Evolutionary conservation across 176 grass and related monocot genomes (phyloP).

Genomic region (Triticum turgidum): DNA sequence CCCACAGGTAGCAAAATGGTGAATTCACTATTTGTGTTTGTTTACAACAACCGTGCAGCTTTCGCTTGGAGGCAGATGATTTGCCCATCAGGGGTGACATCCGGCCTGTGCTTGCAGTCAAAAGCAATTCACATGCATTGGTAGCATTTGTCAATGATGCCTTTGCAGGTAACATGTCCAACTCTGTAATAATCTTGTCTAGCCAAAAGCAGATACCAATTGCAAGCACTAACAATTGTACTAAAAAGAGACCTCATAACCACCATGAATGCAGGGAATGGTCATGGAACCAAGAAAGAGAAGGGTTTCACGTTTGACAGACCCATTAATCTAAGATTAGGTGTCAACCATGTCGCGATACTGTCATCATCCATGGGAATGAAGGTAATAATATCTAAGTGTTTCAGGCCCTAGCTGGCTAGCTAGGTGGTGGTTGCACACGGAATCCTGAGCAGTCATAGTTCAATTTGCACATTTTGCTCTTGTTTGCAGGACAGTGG

Average conservation of each 20-base stretch:
- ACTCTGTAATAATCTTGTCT: constrained; percentile 24
- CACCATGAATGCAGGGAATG: constrained; percentile 46
- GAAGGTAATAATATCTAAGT: constrained; percentile 7
- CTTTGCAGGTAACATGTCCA: constrained; percentile 44
- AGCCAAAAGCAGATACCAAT: not conserved
- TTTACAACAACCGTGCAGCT: constrained; percentile 45
- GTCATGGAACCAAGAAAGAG: constrained; percentile 62
- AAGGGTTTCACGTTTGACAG: constrained; percentile 51
- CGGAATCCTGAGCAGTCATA: not conserved
- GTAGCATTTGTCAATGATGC: constrained; percentile 9
- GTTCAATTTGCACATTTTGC: constrained; percentile 5
- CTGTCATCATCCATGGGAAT: constrained; percentile 42
- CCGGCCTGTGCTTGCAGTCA: constrained; percentile 70
- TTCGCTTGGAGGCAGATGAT: constrained; percentile 65
- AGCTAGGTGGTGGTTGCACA: not conserved
- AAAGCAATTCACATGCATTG: constrained; percentile 51
- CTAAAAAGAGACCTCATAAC: constrained; percentile 25
- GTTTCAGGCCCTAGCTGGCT: constrained; percentile 11
- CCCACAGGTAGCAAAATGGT: not conserved
- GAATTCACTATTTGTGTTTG: not conserved
- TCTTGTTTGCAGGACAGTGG: constrained; percentile 63
- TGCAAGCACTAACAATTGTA: constrained; percentile 10
- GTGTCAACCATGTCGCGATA: constrained; percentile 60
- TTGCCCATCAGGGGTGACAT: constrained; percentile 86
- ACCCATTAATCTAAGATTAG: constrained; percentile 4